These are phyloP conservation scores for Apiosordaria backusii DNA, from an alignment of 495 filamentous ascomycete species.

Conservation along the genomic window DNA sequence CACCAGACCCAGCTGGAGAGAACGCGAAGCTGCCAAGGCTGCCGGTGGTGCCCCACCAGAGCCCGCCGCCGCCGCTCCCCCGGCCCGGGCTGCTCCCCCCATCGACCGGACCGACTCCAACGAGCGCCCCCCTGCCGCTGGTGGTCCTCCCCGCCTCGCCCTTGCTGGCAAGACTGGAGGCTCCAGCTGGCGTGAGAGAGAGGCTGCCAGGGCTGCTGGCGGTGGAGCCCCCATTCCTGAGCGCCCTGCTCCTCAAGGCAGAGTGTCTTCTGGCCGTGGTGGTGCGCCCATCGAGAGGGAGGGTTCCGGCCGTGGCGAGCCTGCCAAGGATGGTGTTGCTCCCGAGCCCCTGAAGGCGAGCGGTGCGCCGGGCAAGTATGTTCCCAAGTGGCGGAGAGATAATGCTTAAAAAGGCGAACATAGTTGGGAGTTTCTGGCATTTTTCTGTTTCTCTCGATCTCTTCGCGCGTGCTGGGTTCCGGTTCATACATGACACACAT, in stretches of 20 bases:
- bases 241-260: slow-evolving; percentile 22
- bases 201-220: slow-evolving; percentile 55
- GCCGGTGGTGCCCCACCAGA: slow-evolving; percentile 11
- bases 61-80: slow-evolving; percentile 15
- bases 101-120: slow-evolving; percentile 51
- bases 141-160: slow-evolving; percentile 61
- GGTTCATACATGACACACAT: background rate
- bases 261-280: slow-evolving; percentile 30
- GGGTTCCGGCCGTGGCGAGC: slow-evolving; percentile 29
- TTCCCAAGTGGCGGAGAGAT: slow-evolving; percentile 37
- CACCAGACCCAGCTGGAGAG: slow-evolving; percentile 43
- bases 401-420: slow-evolving; percentile 12
- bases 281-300: slow-evolving; percentile 31
- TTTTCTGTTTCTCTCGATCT: slow-evolving; percentile 3
- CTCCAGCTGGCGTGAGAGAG: slow-evolving; percentile 78
- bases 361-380: slow-evolving; percentile 45
- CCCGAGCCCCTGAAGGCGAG: slow-evolving; percentile 43
- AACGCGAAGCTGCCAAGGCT: slow-evolving; percentile 38
- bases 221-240: slow-evolving; percentile 19
- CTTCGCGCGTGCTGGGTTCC: background rate
- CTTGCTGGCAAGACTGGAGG: slow-evolving; percentile 49
- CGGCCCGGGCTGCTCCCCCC: slow-evolving; percentile 26
- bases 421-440: background rate
- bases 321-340: slow-evolving; percentile 24
- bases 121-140: slow-evolving; percentile 46